A percentile compares a stretch with the other conserved stretches of the same genome.
Conservation (phyloP, 768 basidiomycete genomes). For the Boletus sp. region DNA sequence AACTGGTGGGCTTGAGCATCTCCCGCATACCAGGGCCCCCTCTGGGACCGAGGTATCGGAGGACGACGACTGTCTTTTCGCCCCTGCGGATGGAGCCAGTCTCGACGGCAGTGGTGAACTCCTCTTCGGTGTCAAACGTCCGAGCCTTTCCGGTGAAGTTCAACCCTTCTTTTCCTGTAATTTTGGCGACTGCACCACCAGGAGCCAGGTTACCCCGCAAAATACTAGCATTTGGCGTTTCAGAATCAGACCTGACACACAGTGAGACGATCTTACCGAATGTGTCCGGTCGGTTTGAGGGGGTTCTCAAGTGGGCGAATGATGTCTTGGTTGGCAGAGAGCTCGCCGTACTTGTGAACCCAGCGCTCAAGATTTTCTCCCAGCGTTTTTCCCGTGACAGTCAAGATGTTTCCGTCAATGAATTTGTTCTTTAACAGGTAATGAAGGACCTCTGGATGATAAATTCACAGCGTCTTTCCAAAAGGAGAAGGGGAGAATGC, state of each 20-base stretch:
- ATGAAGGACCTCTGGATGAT: constrained; percentile 68
- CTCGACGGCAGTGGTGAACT: constrained; percentile 86
- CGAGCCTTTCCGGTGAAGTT: constrained; percentile 89
- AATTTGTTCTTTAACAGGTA: constrained; percentile 85
- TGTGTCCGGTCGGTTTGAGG: constrained; percentile 87
- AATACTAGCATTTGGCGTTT: constrained; percentile 50
- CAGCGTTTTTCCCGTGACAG: constrained; percentile 86
- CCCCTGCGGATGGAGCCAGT: constrained; percentile 85
- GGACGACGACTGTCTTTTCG: constrained; percentile 94
- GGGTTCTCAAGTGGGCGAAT: constrained; percentile 85
- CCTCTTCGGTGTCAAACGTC: constrained; percentile 88
- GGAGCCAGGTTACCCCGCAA: constrained; percentile 91
- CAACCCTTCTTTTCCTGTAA: constrained; percentile 94
- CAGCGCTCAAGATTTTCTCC: constrained; percentile 93
- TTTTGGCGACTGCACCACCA: constrained; percentile 94
- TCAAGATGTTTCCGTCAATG: constrained; percentile 88
- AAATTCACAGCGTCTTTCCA: not conserved
- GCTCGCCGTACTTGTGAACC: constrained; percentile 76
- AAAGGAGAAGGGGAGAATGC: constrained; percentile 27
- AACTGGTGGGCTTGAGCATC: constrained; percentile 97
- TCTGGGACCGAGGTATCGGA: constrained; percentile 95
- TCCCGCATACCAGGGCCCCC: constrained; percentile 99
- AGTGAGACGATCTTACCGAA: constrained; percentile 53
- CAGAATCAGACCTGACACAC: constrained; percentile 1
- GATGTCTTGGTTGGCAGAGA: constrained; percentile 74